These are phyloP conservation scores for Vaccinium macrocarpon DNA, from an alignment of 148 eudicot genomes.

Conservation along the genomic window DNA sequence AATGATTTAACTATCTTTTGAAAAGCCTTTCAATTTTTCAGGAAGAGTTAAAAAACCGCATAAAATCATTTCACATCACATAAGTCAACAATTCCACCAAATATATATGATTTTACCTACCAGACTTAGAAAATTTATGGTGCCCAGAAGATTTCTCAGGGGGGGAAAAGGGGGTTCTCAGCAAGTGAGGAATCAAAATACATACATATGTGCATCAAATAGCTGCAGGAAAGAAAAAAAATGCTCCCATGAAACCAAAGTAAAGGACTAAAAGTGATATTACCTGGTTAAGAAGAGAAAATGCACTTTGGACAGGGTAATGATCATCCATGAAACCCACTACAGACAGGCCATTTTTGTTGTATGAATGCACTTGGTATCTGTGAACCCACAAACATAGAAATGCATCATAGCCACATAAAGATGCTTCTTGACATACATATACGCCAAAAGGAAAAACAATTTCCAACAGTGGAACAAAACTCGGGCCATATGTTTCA, in stretches of 20 bases:
- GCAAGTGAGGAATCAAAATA: constrained; percentile 2
- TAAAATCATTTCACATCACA: neutral
- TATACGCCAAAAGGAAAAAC: neutral
- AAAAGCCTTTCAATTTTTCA: neutral
- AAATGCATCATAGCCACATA: neutral
- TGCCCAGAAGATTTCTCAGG: neutral
- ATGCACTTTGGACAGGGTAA: constrained; percentile 91
- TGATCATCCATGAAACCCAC: constrained; percentile 97
- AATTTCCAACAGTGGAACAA: neutral
- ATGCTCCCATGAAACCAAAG: neutral
- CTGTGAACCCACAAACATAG: constrained; percentile 32
- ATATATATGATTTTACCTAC: neutral
- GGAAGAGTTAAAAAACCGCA: neutral
- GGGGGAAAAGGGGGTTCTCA: neutral
- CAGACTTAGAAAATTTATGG: neutral
- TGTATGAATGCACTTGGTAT: constrained; percentile 96
- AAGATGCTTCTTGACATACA: constrained; percentile 4
- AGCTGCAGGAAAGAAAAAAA: neutral
- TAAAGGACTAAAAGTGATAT: neutral
- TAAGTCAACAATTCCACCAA: neutral
- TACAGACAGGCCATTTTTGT: constrained; percentile 77
- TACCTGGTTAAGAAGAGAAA: constrained; percentile 73
- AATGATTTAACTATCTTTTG: neutral
- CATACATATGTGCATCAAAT: neutral
- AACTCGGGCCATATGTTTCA: neutral